phyloP scores from a whole-genome alignment of 768 basidiomycete species.

The Russula olivacea region DNA sequence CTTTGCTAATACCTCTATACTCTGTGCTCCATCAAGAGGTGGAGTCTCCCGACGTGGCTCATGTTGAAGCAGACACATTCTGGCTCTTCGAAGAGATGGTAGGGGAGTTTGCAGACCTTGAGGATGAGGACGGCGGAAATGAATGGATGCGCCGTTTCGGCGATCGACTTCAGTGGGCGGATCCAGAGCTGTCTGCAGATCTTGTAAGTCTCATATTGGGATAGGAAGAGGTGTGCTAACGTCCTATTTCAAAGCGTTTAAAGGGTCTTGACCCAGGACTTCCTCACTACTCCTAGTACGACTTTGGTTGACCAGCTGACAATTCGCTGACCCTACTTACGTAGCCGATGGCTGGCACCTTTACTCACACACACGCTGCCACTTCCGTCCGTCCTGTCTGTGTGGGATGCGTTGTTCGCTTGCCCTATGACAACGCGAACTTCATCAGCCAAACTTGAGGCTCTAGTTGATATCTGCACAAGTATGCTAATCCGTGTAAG shows the following conservation, averaged over 20 bases:
- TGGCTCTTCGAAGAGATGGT: constrained; percentile 75
- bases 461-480: constrained; percentile 63
- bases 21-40: constrained; percentile 55
- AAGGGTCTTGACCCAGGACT: constrained; percentile 64
- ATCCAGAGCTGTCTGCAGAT: constrained; percentile 52
- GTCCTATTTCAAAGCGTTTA: constrained; percentile 38
- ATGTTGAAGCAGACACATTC: constrained; percentile 76
- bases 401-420: constrained; percentile 72
- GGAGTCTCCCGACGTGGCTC: constrained; percentile 52
- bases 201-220: constrained; percentile 42
- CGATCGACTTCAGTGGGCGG: constrained; percentile 55
- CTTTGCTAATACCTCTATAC: constrained; percentile 65
- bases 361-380: constrained; percentile 71
- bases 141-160: constrained; percentile 61
- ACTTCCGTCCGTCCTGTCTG: constrained; percentile 46
- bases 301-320: constrained; percentile 16
- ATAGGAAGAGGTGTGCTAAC: neutral
- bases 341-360: constrained; percentile 70
- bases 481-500: constrained; percentile 61
- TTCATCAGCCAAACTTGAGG: constrained; percentile 57
- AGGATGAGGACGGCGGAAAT: constrained; percentile 56
- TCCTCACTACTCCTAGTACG: constrained; percentile 80
- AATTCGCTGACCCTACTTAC: neutral
- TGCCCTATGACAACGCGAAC: constrained; percentile 47
- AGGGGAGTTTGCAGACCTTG: constrained; percentile 67